Base-by-base conservation (phyloP, 441 rosid genomes). In the Arabidopsis hybrid region DNA sequence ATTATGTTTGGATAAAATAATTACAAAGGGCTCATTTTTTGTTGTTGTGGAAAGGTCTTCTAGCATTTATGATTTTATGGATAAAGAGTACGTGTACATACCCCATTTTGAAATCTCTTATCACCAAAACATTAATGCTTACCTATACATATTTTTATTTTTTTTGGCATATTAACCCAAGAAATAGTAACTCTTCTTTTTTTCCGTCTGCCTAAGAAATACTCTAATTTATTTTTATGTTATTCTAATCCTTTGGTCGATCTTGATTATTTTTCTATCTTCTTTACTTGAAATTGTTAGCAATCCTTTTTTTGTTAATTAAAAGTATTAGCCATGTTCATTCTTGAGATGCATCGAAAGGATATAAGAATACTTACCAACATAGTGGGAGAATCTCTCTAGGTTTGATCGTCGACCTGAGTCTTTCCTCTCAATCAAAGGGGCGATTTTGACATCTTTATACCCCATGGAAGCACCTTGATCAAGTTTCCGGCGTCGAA, bases 351-450 rank as follows among this genome's bases (percentile, higher is more conserved):
- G 50, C 34, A 17, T 1, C 1, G 17, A 3, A 29, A 18, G 6
- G 45, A 29, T 36, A 47, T 17, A 59, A 45, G 11, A n/a, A 40
- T 9, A 32, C 40, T 21, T 76, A 91, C 98, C 98, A 67, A 91
- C 89, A 65, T 86, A 93, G 60, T 86, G 83, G 21, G 97, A 85
- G 84, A 93, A 93, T 79, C 74, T 83, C 75, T 93, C 98, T 7
- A 91, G 78, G 43, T 77, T 81, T 18, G 80, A 82, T 31, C 83
- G 70, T 18, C 88, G 91, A 45, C 90, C 2, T 3, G 96, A 91
- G 26, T 78, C 88, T 18, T 83, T 75, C 64, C 88, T 82, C 53
- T 69, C 79, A 1, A 89, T 40, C 18, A 40, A 65, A 10, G 97
- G 97, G 5, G 83, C 18, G 3, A 62, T 43, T 60, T 89, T 38